Evolutionary conservation across 2,329 filamentous ascomycete species (phyloP).

Genomic region (Diatrype stigma): DNA sequence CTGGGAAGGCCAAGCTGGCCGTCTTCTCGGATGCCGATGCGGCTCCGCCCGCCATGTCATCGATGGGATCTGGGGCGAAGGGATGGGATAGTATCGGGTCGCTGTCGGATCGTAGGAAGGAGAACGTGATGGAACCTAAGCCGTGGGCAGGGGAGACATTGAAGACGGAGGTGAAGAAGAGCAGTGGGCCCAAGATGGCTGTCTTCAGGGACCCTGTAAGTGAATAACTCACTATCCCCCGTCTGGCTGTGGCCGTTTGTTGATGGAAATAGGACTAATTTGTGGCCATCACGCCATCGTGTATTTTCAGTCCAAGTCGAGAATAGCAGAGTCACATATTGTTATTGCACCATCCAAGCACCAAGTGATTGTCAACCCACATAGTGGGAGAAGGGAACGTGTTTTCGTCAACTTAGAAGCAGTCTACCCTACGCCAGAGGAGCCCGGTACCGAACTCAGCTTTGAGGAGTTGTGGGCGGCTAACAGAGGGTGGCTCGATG

Average conservation of each 20-base stretch:
- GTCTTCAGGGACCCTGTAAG: slow-evolving; percentile 97
- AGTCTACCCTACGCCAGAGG: slow-evolving; percentile 74
- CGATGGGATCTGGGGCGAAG: slow-evolving; percentile 51
- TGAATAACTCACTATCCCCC: slow-evolving; percentile 30
- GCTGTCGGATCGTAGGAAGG: slow-evolving; percentile 84
- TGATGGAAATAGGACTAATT: slow-evolving; percentile 98
- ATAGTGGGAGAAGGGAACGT: slow-evolving; percentile 77
- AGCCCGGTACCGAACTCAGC: slow-evolving; percentile 71
- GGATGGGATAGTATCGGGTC: slow-evolving; percentile 94
- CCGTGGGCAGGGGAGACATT: slow-evolving; percentile 92
- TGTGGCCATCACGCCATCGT: slow-evolving; percentile 37
- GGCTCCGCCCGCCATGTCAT: slow-evolving; percentile 52
- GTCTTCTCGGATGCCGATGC: slow-evolving; percentile 82
- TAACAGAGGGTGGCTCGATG: slow-evolving; percentile 65
- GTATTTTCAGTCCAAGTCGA: slow-evolving; percentile 53
- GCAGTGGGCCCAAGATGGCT: slow-evolving; percentile 72
- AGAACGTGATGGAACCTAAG: slow-evolving; percentile 80
- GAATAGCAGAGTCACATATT: slow-evolving; percentile 59
- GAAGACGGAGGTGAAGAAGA: slow-evolving; percentile 80
- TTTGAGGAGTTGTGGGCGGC: slow-evolving; percentile 89
- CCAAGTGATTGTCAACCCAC: slow-evolving; percentile 78
- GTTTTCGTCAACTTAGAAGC: slow-evolving; percentile 83
- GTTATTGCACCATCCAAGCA: slow-evolving; percentile 66
- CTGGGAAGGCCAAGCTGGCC: slow-evolving; percentile 74
- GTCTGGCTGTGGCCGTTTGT: slow-evolving; percentile 56